Evolutionary conservation across 2,329 filamentous ascomycete species (phyloP).

Genomic region (Alternaria ventricosa): DNA sequence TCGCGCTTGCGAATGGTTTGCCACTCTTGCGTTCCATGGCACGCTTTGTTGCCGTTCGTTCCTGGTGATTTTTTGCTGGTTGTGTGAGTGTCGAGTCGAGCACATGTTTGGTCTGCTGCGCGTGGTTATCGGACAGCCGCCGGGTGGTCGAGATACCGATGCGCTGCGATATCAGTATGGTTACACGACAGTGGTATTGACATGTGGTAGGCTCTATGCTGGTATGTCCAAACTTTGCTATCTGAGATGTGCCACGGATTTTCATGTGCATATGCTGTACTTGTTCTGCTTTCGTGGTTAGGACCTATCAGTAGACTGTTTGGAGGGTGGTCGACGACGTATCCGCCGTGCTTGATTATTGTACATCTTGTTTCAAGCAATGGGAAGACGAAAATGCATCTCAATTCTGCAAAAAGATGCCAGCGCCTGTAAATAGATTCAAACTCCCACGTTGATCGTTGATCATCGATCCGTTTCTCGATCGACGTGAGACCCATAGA

Average conservation of each 20-base stretch:
- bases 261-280: neutral
- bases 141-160: neutral
- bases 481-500: neutral
- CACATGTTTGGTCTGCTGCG: too few species aligned
- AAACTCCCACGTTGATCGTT: neutral
- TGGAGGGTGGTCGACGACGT: neutral
- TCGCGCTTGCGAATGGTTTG: neutral
- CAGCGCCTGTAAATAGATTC: neutral
- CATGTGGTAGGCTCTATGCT: neutral
- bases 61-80: too few species aligned
- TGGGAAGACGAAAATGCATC: neutral
- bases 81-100: too few species aligned
- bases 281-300: neutral
- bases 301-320: neutral
- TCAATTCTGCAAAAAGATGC: neutral
- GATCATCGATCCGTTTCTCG: neutral
- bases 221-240: neutral
- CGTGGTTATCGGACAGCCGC: neutral
- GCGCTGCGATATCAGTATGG: neutral
- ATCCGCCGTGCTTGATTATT: fast-evolving
- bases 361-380: neutral
- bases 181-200: neutral
- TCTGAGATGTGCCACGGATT: neutral
- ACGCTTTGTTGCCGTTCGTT: neutral
- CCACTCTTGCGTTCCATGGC: neutral